These are phyloP conservation scores for Metarhizium anisopliae DNA, from an alignment of 2,329 filamentous ascomycete genomes.

Conservation along the genomic window DNA sequence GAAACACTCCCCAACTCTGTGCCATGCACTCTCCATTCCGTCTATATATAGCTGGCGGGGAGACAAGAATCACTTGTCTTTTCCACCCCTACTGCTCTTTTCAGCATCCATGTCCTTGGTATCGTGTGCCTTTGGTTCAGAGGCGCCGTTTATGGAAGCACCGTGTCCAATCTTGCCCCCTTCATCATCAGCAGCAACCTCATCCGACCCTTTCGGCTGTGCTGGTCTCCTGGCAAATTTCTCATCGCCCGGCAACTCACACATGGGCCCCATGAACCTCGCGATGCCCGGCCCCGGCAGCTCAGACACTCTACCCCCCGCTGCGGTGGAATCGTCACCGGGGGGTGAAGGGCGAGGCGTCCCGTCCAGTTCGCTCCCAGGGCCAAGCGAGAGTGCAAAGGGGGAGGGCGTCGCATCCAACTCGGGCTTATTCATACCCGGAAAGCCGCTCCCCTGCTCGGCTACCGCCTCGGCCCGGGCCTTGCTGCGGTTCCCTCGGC, in stretches of 20 bases:
- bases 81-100: too few species aligned
- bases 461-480: background rate
- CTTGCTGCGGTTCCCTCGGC: background rate
- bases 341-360: background rate
- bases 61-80: too few species aligned
- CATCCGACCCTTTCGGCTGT: background rate
- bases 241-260: background rate
- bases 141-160: too few species aligned
- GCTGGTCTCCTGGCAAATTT: background rate
- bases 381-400: background rate
- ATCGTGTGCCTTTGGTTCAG: too few species aligned
- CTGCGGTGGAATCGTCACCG: background rate
- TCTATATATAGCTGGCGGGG: too few species aligned
- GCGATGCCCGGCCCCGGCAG: background rate
- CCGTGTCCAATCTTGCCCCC: background rate
- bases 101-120: too few species aligned
- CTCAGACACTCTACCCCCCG: background rate
- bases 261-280: background rate
- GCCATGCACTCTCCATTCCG: too few species aligned
- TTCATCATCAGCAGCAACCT: background rate
- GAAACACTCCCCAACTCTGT: too few species aligned
- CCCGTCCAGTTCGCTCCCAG: background rate
- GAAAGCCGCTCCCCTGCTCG: background rate
- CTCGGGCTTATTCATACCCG: background rate
- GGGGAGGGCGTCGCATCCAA: background rate